Conservation (phyloP, 2,329 filamentous ascomycete species). For the Cladosporium phlei region DNA sequence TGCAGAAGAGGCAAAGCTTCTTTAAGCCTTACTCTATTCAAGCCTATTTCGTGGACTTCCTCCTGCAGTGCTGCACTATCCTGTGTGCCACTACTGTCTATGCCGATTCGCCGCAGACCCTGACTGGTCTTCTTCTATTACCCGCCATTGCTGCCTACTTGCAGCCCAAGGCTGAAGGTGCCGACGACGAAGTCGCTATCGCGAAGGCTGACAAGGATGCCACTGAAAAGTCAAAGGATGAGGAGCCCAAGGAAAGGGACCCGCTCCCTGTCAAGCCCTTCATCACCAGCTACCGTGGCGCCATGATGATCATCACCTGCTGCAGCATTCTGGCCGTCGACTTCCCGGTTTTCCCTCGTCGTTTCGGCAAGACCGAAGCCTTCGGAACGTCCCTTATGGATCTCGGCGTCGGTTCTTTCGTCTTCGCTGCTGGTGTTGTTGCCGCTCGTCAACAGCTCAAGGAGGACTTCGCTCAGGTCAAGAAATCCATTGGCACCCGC, state of each 20-base stretch:
- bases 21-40: constrained; percentile 70
- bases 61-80: constrained; percentile 77
- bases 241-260: constrained; percentile 31
- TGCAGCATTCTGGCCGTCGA: constrained; percentile 94
- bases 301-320: constrained; percentile 87
- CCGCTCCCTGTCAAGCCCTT: constrained; percentile 80
- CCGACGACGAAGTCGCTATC: constrained; percentile 18
- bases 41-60: constrained; percentile 71
- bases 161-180: constrained; percentile 35
- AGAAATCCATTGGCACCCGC: constrained; percentile 52
- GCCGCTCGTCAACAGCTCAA: constrained; percentile 76
- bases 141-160: constrained; percentile 55
- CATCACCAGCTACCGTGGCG: constrained; percentile 82
- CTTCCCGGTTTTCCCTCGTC: constrained; percentile 84
- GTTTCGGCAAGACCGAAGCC: constrained; percentile 97
- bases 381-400: constrained; percentile 99
- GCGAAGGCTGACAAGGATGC: constrained; percentile 20
- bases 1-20: constrained; percentile 78
- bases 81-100: constrained; percentile 85
- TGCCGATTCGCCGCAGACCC: constrained; percentile 65
- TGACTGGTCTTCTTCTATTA: constrained; percentile 68
- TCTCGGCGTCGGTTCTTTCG: constrained; percentile 92
- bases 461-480: constrained; percentile 40
- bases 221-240: constrained; percentile 6
- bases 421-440: constrained; percentile 90